Evolutionary conservation across 352 stramenopile genomes (phyloP).

Genomic region (Pythium brachiatum): DNA sequence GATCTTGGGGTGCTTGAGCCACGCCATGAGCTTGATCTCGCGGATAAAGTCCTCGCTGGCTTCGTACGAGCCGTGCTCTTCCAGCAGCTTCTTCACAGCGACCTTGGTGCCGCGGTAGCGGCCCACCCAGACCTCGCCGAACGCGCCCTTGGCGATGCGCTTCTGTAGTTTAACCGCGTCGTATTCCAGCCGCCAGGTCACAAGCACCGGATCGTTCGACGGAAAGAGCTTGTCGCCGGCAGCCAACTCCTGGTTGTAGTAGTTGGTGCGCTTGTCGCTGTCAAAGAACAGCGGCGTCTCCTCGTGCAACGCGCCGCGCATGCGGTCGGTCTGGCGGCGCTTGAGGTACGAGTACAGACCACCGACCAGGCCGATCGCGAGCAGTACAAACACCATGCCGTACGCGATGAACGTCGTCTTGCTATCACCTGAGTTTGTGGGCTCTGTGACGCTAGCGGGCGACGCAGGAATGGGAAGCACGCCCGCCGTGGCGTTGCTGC

Average conservation of each 20-base stretch:
- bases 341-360: slow-evolving; percentile 43
- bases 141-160: slow-evolving; percentile 66
- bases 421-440: slow-evolving; percentile 12
- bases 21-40: slow-evolving; percentile 72
- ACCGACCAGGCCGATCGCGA: slow-evolving; percentile 37
- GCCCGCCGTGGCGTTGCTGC: not conserved
- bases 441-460: slow-evolving; percentile 9
- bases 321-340: slow-evolving; percentile 31
- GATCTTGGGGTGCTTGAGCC: slow-evolving; percentile 66
- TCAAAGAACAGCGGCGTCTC: slow-evolving; percentile 75
- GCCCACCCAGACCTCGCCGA: slow-evolving; percentile 71
- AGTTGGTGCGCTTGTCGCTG: slow-evolving; percentile 45
- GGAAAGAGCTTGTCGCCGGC: slow-evolving; percentile 63
- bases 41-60: slow-evolving; percentile 60
- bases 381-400: slow-evolving; percentile 39
- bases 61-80: slow-evolving; percentile 39
- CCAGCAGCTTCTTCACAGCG: slow-evolving; percentile 58
- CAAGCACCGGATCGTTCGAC: slow-evolving; percentile 65
- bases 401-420: slow-evolving; percentile 51
- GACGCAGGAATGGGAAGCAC: slow-evolving; percentile 4
- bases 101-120: slow-evolving; percentile 56
- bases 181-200: slow-evolving; percentile 72
- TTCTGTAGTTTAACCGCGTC: slow-evolving; percentile 60
- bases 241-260: slow-evolving; percentile 58
- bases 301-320: slow-evolving; percentile 60